A percentile compares a stretch with the other conserved stretches of the same genome.
Conservation (phyloP, 129 eudicot genomes). For the Ambrosia trifida region DNA sequence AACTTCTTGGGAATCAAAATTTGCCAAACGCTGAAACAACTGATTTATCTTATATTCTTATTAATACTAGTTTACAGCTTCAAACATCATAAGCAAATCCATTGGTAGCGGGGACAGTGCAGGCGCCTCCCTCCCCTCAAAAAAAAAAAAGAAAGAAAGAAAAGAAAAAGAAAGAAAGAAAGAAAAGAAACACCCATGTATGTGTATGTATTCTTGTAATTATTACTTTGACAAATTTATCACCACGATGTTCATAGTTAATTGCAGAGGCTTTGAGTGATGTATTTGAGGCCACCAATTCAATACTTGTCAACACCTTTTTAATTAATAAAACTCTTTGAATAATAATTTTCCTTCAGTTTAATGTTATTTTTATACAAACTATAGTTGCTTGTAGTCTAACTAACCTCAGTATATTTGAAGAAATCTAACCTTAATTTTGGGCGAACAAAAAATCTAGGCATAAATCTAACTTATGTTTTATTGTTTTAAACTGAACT, state of each 20-base stretch:
- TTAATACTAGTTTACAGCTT: not conserved
- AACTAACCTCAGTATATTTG: no score
- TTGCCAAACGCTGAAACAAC: not conserved
- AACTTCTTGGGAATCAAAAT: not conserved
- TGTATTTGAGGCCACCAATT: not conserved
- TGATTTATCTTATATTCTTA: not conserved
- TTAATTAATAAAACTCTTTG: no score
- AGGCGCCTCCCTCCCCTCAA: no score
- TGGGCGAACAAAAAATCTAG: not conserved
- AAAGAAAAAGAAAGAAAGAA: no score
- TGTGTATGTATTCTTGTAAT: no score
- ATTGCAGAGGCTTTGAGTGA: no score
- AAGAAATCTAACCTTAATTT: not conserved
- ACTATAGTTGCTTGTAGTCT: not conserved
- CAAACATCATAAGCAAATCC: not conserved
- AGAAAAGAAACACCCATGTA: no score
- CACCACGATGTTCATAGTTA: no score
- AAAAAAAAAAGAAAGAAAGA: no score
- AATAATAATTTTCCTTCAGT: not conserved
- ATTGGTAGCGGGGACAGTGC: not conserved
- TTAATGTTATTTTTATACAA: not conserved
- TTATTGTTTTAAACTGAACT: not conserved
- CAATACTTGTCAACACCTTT: no score
- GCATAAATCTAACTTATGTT: not conserved
- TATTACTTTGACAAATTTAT: no score